phyloP scores from a whole-genome alignment of 2,329 filamentous ascomycete genomes.

The Cladosporium sp. region DNA sequence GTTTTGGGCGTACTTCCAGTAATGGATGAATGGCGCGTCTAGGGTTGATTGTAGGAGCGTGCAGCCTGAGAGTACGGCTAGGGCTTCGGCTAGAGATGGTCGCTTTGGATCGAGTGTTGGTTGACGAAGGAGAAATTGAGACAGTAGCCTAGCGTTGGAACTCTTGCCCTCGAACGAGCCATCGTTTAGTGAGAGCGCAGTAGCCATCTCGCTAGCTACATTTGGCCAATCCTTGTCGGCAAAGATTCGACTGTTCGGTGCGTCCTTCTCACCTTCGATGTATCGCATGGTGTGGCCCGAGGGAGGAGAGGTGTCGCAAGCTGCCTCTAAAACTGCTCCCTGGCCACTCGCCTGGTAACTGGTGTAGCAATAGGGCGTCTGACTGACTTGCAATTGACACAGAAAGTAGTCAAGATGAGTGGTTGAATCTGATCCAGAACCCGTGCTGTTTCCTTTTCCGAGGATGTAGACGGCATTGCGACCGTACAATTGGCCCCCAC shows the following conservation, averaged over 20 bases:
- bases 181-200: slow-evolving; percentile 43
- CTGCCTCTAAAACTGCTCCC: slow-evolving; percentile 60
- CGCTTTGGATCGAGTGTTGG: slow-evolving; percentile 50
- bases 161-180: slow-evolving; percentile 46
- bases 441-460: slow-evolving; percentile 45
- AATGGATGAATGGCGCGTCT: slow-evolving; percentile 61
- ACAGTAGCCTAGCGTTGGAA: slow-evolving; percentile 46
- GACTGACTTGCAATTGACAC: slow-evolving; percentile 65
- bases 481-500: slow-evolving; percentile 30
- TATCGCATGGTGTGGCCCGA: slow-evolving; percentile 51
- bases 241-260: slow-evolving; percentile 52
- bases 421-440: not conserved
- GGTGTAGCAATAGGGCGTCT: slow-evolving; percentile 68
- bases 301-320: slow-evolving; percentile 57
- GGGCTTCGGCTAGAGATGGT: slow-evolving; percentile 71
- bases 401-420: slow-evolving; percentile 55
- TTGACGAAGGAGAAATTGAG: slow-evolving; percentile 43
- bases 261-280: slow-evolving; percentile 50
- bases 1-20: slow-evolving; percentile 40
- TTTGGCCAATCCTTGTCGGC: slow-evolving; percentile 45
- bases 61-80: slow-evolving; percentile 68
- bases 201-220: slow-evolving; percentile 44
- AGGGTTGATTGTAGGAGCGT: slow-evolving; percentile 63
- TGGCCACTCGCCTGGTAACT: slow-evolving; percentile 45
- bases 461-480: slow-evolving; percentile 66